Evolutionary conservation across 2,329 filamentous ascomycete genomes (phyloP), one percentile per base, ranked within the genome.

Genomic region (Lecanicillium sp.): DNA sequence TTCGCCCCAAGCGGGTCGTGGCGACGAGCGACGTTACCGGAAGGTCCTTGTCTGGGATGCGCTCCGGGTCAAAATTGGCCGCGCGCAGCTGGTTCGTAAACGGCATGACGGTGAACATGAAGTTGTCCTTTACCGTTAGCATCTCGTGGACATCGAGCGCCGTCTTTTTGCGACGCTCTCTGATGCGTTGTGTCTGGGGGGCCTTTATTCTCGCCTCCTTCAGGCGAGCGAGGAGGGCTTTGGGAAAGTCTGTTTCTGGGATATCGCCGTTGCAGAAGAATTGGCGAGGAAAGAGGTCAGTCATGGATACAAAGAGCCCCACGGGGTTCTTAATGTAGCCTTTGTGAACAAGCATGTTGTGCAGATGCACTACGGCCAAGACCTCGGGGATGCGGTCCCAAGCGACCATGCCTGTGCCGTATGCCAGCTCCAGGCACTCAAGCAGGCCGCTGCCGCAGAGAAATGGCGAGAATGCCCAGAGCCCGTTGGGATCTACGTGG

Each of bases 391-490:
- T 49, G 4, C 33, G 40, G 9, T 71, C 66, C 60, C 61, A 68
- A 0, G 71, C 7, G 1, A 43, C 3, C 43, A 69, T 52, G 19
- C 49, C 46, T 8, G 51, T 35, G 3, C 46, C 44, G 41, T 66
- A 69, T 0, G 56, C 45, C 14, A 66, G 36, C 22, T 68, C 60
- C 0, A 74, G 55, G 2, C 51, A 63, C 44, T 73, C 68, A 34
- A 57, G 50, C 6, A 73, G 53, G 0, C 66, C 65, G 10, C 59
- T 58, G 13, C 66, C 69, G 28, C 68, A 72, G 3, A 71, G 55
- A 28, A 62, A 71, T 0, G 69, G 70, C 3, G 65, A 72, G 39
- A 66, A 69, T 14, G 66, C 60, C 60, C 63, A 72, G 1, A 72
- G 51, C 0, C 66, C 67, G 34, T n/a, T n/a, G n/a, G n/a, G n/a